A percentile compares a stretch with the other conserved stretches of the same genome.
These are phyloP conservation scores for Apiospora saccharicola DNA, from an alignment of 2,329 filamentous ascomycete species.

Conservation along the genomic window DNA sequence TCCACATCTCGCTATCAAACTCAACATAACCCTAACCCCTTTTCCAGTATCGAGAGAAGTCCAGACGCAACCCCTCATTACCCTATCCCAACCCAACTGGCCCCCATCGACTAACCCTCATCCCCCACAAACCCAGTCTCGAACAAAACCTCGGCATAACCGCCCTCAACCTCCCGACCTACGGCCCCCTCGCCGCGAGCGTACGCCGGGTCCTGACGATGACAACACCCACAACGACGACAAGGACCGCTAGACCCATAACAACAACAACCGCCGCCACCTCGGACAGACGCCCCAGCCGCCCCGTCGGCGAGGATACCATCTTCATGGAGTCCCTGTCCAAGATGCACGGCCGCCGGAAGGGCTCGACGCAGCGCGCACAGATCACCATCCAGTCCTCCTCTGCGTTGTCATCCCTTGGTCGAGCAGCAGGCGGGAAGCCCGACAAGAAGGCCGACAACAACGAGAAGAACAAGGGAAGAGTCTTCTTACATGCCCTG, in stretches of 20 bases:
- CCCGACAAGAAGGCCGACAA: neutral
- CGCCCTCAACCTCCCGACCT: conserved; percentile 13
- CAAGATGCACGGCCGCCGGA: conserved; percentile 16
- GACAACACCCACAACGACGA: neutral
- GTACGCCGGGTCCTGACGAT: neutral
- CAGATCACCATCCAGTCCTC: neutral
- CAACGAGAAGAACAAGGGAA: neutral
- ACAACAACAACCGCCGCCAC: neutral
- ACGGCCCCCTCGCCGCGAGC: neutral
- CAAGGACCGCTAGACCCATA: neutral
- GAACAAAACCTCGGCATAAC: conserved; percentile 23
- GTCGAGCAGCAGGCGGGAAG: neutral
- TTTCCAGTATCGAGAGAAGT: neutral
- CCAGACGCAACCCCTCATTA: neutral
- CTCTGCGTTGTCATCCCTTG: neutral
- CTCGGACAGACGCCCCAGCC: neutral
- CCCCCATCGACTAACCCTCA: neutral
- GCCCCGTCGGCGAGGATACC: neutral
- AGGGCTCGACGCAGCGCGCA: neutral
- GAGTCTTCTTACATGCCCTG: neutral
- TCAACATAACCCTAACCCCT: neutral
- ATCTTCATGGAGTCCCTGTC: conserved; percentile 17
- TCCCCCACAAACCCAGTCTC: neutral
- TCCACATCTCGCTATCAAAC: too few relatives aligned
- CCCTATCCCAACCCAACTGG: neutral